Conservation (phyloP, 129 eudicot species). For the Flaveria robusta region DNA sequence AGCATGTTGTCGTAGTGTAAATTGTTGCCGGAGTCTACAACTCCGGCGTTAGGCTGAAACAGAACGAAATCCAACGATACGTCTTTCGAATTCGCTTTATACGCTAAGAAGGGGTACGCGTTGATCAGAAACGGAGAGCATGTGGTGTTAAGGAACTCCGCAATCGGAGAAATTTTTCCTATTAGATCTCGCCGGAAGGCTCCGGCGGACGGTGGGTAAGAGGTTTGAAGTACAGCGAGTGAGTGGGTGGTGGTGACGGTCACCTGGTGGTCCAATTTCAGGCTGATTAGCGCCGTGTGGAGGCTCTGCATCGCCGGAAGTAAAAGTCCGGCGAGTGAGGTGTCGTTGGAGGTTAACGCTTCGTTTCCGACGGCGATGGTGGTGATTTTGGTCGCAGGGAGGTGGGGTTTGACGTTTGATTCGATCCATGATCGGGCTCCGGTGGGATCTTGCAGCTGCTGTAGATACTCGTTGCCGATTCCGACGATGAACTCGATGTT, state of each 20-base stretch:
- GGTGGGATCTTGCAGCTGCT: slow-evolving; percentile 57
- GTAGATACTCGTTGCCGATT: slow-evolving; percentile 60
- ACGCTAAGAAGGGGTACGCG: slow-evolving; percentile 88
- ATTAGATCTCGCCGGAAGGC: slow-evolving; percentile 59
- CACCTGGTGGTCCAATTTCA: slow-evolving; percentile 55
- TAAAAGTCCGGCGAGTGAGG: slow-evolving; percentile 52
- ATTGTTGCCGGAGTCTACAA: slow-evolving; percentile 54
- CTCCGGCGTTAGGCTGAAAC: slow-evolving; percentile 55
- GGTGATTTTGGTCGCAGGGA: slow-evolving; percentile 79
- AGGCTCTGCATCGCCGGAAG: slow-evolving; percentile 86
- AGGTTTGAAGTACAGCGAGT: slow-evolving; percentile 57
- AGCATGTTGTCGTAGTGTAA: slow-evolving; percentile 85
- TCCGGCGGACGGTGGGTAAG: slow-evolving; percentile 91
- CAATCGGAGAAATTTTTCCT: slow-evolving; percentile 37
- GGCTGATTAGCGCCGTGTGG: slow-evolving; percentile 57
- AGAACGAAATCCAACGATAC: slow-evolving; percentile 68
- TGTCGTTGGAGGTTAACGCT: slow-evolving; percentile 69
- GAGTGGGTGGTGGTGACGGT: slow-evolving; percentile 79
- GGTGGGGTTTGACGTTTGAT: slow-evolving; percentile 50
- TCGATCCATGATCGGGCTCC: slow-evolving; percentile 68
- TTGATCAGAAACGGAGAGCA: slow-evolving; percentile 76
- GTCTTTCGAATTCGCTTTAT: slow-evolving; percentile 56
- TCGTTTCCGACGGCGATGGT: slow-evolving; percentile 84
- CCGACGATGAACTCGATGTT: slow-evolving; percentile 64
- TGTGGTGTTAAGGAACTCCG: slow-evolving; percentile 55